Conservation (phyloP, 2,329 filamentous ascomycete species). For the Biscogniauxia mediterranea region DNA sequence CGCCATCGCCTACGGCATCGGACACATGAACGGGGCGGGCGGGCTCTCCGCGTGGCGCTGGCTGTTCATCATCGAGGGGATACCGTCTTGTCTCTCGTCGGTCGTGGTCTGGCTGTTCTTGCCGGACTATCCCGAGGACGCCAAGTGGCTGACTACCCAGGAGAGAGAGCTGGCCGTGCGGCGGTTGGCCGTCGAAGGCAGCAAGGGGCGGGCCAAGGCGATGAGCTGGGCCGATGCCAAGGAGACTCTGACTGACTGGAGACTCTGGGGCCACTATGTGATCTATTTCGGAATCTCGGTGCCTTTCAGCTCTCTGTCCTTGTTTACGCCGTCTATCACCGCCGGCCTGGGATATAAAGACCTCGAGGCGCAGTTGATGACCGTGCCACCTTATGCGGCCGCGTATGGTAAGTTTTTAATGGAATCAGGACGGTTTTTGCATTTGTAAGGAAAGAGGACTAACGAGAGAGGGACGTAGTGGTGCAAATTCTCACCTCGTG, state of each 20-base stretch:
- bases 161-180: conserved; percentile 56
- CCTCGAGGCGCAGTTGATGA: conserved; percentile 59
- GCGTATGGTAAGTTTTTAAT: conserved; percentile 35
- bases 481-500: conserved; percentile 46
- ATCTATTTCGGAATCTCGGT: conserved; percentile 43
- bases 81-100: conserved; percentile 51
- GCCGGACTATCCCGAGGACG: conserved; percentile 65
- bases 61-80: conserved; percentile 52
- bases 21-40: conserved; percentile 63
- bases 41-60: conserved; percentile 70
- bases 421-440: not conserved
- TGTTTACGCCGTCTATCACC: conserved; percentile 60
- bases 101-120: conserved; percentile 58
- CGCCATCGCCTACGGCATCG: conserved; percentile 69
- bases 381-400: conserved; percentile 64
- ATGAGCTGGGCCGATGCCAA: conserved; percentile 69
- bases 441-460: not conserved
- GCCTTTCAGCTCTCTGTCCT: conserved; percentile 35
- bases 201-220: conserved; percentile 57
- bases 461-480: conserved; percentile 18
- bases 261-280: conserved; percentile 65
- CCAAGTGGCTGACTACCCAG: conserved; percentile 53
- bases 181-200: conserved; percentile 45
- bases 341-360: conserved; percentile 34
- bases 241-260: conserved; percentile 63